Conservation (phyloP, 441 rosid genomes). For the Iberis amara region DNA sequence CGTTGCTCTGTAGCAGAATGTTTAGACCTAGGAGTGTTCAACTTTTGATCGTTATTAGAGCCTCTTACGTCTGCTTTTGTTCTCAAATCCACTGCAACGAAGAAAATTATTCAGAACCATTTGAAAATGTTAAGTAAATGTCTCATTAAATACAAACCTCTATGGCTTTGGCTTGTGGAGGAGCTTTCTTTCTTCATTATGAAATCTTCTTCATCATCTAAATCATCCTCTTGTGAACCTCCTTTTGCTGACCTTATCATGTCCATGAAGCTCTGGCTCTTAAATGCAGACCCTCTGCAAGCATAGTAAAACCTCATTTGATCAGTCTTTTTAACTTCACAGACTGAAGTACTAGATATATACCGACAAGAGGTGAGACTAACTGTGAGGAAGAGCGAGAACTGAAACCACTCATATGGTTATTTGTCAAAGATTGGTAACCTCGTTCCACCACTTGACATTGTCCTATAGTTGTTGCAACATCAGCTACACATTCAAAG, state of each 20-base stretch:
- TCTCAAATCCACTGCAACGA: slow-evolving; percentile 39
- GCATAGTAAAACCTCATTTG: slow-evolving; percentile 16
- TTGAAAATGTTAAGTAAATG: neutral
- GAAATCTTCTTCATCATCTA: slow-evolving; percentile 65
- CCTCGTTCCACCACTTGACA: slow-evolving; percentile 48
- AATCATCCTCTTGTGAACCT: slow-evolving; percentile 54
- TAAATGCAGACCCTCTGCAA: slow-evolving; percentile 54
- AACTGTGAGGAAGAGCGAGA: slow-evolving; percentile 64
- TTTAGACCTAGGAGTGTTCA: slow-evolving; percentile 82
- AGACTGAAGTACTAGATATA: neutral
- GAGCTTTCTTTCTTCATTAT: slow-evolving; percentile 62
- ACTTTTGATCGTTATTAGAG: slow-evolving; percentile 55
- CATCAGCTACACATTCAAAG: slow-evolving; percentile 24
- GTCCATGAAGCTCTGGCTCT: slow-evolving; percentile 77
- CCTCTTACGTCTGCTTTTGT: slow-evolving; percentile 61
- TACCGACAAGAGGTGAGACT: slow-evolving; percentile 34
- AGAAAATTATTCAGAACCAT: slow-evolving; percentile 3
- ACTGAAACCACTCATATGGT: slow-evolving; percentile 55
- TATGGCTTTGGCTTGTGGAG: slow-evolving; percentile 41
- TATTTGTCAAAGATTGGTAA: slow-evolving; percentile 49
- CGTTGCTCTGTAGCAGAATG: slow-evolving; percentile 98
- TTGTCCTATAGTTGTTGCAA: slow-evolving; percentile 44
- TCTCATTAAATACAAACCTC: slow-evolving; percentile 36
- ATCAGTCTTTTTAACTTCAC: slow-evolving; percentile 11
- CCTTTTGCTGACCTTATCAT: slow-evolving; percentile 81